These are phyloP conservation scores for Metarhizium guizhouense DNA, from an alignment of 2,329 filamentous ascomycete species.

Conservation along the genomic window DNA sequence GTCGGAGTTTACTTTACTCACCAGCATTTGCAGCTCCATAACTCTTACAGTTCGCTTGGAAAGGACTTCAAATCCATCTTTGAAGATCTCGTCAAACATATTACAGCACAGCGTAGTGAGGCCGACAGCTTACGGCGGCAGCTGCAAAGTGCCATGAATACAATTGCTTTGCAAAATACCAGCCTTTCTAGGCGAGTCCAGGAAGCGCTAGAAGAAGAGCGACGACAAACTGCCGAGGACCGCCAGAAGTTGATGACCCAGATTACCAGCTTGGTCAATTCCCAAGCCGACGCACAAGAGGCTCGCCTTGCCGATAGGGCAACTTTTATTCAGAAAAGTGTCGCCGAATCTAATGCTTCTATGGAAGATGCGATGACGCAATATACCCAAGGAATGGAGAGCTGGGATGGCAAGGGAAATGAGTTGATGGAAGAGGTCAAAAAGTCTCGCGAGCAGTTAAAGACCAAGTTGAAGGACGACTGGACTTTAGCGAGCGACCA, in stretches of 20 bases:
- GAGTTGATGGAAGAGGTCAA: slow-evolving; percentile 62
- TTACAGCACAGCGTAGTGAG: slow-evolving; percentile 69
- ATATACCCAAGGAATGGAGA: slow-evolving; percentile 64
- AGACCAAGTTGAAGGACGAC: slow-evolving; percentile 75
- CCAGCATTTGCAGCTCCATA: slow-evolving; percentile 50
- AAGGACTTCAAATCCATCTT: slow-evolving; percentile 82
- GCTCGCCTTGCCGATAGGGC: slow-evolving; percentile 58
- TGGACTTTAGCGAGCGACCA: slow-evolving; percentile 73
- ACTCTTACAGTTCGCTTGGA: slow-evolving; percentile 75
- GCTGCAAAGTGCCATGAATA: slow-evolving; percentile 59
- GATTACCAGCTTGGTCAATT: slow-evolving; percentile 67
- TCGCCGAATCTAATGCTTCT: slow-evolving; percentile 51
- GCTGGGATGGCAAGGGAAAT: slow-evolving; percentile 62
- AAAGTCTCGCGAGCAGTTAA: slow-evolving; percentile 67
- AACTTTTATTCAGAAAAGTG: slow-evolving; percentile 51
- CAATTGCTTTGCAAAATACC: slow-evolving; percentile 59
- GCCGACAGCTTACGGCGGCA: slow-evolving; percentile 64
- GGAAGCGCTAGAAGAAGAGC: slow-evolving; percentile 66
- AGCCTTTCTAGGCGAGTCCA: slow-evolving; percentile 58
- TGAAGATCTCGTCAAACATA: slow-evolving; percentile 66
- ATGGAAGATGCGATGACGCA: slow-evolving; percentile 57
- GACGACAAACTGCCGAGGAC: slow-evolving; percentile 61
- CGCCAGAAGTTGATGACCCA: slow-evolving; percentile 65
- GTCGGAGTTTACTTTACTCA: neutral
- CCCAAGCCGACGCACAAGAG: slow-evolving; percentile 66